phyloP scores from a whole-genome alignment of 441 rosid genomes.

The Jatropha podagrica region DNA sequence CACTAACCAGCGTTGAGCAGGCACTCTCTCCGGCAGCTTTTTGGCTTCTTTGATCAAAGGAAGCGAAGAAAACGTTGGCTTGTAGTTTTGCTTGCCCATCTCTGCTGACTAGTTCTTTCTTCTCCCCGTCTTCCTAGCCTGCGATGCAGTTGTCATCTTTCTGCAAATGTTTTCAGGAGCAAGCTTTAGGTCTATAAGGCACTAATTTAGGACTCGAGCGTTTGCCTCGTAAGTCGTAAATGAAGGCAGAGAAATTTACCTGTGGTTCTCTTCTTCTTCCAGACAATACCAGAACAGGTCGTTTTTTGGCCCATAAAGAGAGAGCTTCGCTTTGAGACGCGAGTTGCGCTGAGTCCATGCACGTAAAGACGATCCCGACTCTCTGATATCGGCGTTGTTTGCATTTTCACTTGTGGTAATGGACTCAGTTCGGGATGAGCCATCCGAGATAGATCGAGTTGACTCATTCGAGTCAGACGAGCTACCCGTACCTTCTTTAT shows the following conservation, averaged over 20 bases:
- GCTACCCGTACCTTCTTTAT: constrained; percentile 1
- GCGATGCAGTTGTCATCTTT: background rate
- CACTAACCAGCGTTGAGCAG: constrained; percentile 48
- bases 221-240: too few relatives aligned
- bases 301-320: constrained; percentile 28
- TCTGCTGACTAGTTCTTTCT: constrained; percentile 41
- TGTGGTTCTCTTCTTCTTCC: constrained; percentile 15
- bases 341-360: constrained; percentile 15
- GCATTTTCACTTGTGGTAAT: background rate
- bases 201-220: too few relatives aligned
- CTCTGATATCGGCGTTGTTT: background rate
- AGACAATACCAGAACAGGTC: constrained; percentile 18
- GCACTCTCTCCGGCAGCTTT: constrained; percentile 64
- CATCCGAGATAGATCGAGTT: constrained; percentile 18
- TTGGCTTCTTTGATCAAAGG: constrained; percentile 64
- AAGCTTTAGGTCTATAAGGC: background rate
- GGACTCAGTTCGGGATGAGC: constrained; percentile 2
- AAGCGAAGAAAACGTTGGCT: constrained; percentile 51
- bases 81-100: constrained; percentile 43
- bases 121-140: constrained; percentile 27
- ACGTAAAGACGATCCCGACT: background rate
- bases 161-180: background rate
- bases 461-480: constrained; percentile 24
- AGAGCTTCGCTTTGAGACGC: constrained; percentile 12
- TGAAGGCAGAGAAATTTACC: too few relatives aligned